Evolutionary conservation across 192 early-diverging fungal species (phyloP).

Genomic region (Bifiguratus adelaidae): DNA sequence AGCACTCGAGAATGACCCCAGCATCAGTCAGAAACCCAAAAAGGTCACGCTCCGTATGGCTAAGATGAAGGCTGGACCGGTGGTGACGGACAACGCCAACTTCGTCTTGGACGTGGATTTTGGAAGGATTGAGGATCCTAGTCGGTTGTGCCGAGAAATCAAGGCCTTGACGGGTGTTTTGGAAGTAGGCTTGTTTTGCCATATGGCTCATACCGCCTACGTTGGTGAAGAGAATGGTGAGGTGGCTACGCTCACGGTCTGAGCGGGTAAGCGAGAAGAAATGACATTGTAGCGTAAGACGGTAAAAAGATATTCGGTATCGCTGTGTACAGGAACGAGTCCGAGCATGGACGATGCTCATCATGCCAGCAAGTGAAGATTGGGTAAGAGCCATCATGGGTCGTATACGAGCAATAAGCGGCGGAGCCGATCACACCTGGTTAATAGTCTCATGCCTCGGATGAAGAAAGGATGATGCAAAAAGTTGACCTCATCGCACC

Average conservation of each 20-base stretch:
- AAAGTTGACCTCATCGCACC: no score
- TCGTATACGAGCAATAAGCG: no score
- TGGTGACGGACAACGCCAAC: slow-evolving; percentile 91
- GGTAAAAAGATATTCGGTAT: neutral
- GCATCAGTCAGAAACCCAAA: slow-evolving; percentile 22
- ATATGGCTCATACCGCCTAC: slow-evolving; percentile 74
- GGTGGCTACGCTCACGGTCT: slow-evolving; percentile 34
- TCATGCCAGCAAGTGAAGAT: neutral
- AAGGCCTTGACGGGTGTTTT: slow-evolving; percentile 80
- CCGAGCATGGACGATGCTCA: neutral
- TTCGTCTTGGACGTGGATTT: slow-evolving; percentile 84
- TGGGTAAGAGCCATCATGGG: no score
- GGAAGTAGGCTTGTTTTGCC: slow-evolving; percentile 88
- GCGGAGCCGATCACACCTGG: no score
- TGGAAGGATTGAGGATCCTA: slow-evolving; percentile 61
- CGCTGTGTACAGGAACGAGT: neutral
- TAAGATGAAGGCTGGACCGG: slow-evolving; percentile 81
- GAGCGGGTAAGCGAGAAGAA: neutral
- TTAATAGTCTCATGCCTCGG: no score
- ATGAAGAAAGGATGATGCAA: no score
- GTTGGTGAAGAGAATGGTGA: slow-evolving; percentile 74
- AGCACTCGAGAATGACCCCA: slow-evolving; percentile 18
- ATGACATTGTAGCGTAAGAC: neutral
- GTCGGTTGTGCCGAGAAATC: slow-evolving; percentile 30
- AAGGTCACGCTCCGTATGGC: slow-evolving; percentile 73